Conservation (phyloP, 202 grass and related monocot genomes). For the Eragrostis tef region DNA sequence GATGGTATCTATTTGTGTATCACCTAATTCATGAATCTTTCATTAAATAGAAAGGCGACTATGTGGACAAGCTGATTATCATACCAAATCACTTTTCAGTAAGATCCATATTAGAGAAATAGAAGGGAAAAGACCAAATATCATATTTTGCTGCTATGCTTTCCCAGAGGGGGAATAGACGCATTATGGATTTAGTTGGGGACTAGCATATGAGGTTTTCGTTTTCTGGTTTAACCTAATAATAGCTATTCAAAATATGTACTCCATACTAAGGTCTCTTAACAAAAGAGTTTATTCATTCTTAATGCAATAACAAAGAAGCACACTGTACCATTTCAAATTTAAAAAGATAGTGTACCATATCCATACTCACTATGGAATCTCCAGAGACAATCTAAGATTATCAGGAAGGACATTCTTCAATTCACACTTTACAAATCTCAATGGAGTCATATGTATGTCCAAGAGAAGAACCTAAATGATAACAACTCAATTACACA, state of each 20-base stretch:
- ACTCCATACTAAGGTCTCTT: neutral
- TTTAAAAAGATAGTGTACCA: neutral
- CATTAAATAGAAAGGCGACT: neutral
- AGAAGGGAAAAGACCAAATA: neutral
- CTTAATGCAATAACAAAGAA: neutral
- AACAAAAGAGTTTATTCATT: neutral
- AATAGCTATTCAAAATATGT: neutral
- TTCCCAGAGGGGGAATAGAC: neutral
- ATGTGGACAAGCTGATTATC: neutral
- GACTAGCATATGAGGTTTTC: neutral
- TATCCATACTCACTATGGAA: slow-evolving; percentile 6
- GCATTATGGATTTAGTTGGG: neutral
- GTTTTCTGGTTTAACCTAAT: neutral
- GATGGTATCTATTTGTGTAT: neutral
- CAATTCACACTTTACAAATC: slow-evolving; percentile 36
- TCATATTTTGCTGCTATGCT: neutral
- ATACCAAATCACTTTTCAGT: neutral
- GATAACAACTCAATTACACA: slow-evolving; percentile 41
- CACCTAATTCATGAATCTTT: slow-evolving; percentile 13
- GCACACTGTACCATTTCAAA: neutral
- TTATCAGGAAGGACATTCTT: slow-evolving; percentile 31
- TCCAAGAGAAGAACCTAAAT: slow-evolving; percentile 27
- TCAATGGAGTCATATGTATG: slow-evolving; percentile 33
- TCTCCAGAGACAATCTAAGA: neutral
- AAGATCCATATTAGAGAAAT: slow-evolving; percentile 8